A percentile compares a stretch with the other conserved stretches of the same genome.
Evolutionary conservation across 2,329 filamentous ascomycete genomes (phyloP).

Genomic region (Monilinia polystroma): DNA sequence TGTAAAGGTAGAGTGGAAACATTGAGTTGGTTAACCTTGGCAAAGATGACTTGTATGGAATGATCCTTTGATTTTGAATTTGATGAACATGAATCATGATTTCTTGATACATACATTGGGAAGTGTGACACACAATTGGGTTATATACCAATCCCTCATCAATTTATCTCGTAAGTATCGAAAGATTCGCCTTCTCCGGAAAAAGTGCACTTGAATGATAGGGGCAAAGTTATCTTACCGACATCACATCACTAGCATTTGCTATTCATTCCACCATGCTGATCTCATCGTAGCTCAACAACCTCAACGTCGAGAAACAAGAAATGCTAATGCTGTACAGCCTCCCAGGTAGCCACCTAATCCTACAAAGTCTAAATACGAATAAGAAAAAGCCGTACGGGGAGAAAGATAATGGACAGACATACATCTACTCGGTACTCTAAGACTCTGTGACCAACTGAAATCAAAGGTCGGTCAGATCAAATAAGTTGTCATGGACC

Average conservation of each 20-base stretch:
- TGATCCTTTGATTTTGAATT: background rate
- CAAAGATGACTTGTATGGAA: constrained; percentile 15
- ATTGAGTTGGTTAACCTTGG: constrained; percentile 14
- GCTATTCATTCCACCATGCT: background rate
- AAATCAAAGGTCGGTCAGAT: constrained; percentile 6
- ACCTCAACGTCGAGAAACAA: background rate
- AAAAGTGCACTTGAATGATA: background rate
- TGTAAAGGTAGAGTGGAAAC: constrained; percentile 1
- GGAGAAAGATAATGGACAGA: background rate
- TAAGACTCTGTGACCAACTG: background rate
- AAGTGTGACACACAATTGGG: background rate
- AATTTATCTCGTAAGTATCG: background rate
- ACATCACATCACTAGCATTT: background rate
- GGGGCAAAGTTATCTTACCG: constrained; percentile 11
- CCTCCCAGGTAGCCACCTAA: background rate
- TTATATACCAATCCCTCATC: background rate
- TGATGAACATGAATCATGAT: background rate
- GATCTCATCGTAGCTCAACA: constrained; percentile 3
- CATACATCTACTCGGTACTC: background rate
- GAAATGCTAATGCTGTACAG: background rate
- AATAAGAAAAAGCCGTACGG: background rate
- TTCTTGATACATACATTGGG: background rate
- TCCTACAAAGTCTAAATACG: background rate
- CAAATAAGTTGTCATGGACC: background rate
- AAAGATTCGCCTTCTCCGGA: background rate